Evolutionary conservation across 179 eudicot species (phyloP).

Genomic region (Silene noctiflora): DNA sequence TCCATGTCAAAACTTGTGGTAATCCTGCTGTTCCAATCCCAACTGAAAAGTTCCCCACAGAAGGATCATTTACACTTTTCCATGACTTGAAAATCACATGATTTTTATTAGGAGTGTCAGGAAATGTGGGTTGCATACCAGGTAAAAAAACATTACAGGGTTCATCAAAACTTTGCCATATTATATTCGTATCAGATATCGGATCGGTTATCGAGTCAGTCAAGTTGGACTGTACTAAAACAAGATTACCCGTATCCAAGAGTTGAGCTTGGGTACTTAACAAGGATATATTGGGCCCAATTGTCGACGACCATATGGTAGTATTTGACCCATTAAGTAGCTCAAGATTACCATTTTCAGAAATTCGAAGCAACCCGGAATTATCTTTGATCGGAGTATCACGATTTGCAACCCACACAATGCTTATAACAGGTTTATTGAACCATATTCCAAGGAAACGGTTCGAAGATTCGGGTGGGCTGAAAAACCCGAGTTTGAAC

Average conservation of each 20-base stretch:
- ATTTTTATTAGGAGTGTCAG: not conserved
- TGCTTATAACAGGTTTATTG: slow-evolving; percentile 5
- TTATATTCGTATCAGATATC: not conserved
- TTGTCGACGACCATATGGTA: slow-evolving; percentile 24
- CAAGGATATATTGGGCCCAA: not conserved
- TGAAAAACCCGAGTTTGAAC: slow-evolving; percentile 32
- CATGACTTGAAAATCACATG: slow-evolving; percentile 24
- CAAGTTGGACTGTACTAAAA: slow-evolving; percentile 8
- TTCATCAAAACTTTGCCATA: slow-evolving; percentile 36
- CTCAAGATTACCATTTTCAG: slow-evolving; percentile 20
- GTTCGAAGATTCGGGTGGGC: slow-evolving; percentile 4
- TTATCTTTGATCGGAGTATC: slow-evolving; percentile 20
- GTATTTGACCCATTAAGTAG: slow-evolving; percentile 10
- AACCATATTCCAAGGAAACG: slow-evolving; percentile 29
- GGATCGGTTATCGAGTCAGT: not conserved
- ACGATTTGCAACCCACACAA: slow-evolving; percentile 34
- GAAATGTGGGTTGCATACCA: slow-evolving; percentile 22
- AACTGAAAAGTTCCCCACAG: slow-evolving; percentile 17
- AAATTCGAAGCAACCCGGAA: slow-evolving; percentile 23
- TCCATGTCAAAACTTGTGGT: slow-evolving; percentile 25
- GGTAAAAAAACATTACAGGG: slow-evolving; percentile 25
- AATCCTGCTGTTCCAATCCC: slow-evolving; percentile 21
- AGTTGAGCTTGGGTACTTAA: slow-evolving; percentile 11
- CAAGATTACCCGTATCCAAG: slow-evolving; percentile 29
- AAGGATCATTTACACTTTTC: slow-evolving; percentile 27